Conservation (phyloP, 805 yeast species). For the Candida rishiriensis region DNA sequence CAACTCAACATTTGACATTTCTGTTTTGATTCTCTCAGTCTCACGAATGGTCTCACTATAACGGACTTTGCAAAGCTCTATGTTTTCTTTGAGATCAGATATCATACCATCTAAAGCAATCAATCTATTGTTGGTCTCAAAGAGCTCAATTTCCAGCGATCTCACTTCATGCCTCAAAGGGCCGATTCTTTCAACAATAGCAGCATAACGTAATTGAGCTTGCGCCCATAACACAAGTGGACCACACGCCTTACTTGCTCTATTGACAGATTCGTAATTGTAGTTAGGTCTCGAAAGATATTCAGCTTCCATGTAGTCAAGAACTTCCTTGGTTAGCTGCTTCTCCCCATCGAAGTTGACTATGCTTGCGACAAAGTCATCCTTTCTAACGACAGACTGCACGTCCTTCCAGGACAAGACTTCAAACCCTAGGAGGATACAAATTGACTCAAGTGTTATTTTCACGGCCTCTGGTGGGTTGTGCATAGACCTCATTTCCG, state of each 20-base stretch:
- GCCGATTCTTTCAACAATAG: constrained; percentile 63
- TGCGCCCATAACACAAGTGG: constrained; percentile 85
- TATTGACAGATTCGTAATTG: constrained; percentile 66
- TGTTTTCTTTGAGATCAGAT: constrained; percentile 61
- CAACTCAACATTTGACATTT: constrained; percentile 56
- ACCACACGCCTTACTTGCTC: constrained; percentile 96
- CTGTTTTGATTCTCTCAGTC: constrained; percentile 67
- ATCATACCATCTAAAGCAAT: constrained; percentile 81
- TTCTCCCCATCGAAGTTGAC: constrained; percentile 65
- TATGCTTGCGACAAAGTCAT: constrained; percentile 81
- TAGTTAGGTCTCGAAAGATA: constrained; percentile 63
- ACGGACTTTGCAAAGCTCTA: constrained; percentile 58
- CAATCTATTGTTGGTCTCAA: constrained; percentile 61
- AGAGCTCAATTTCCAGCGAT: constrained; percentile 53
- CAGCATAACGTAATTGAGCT: constrained; percentile 80
- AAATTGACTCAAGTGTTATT: constrained; percentile 81
- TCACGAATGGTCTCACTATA: constrained; percentile 78
- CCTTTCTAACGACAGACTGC: constrained; percentile 71
- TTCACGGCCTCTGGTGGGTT: constrained; percentile 90
- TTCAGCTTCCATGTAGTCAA: constrained; percentile 50
- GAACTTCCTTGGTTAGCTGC: constrained; percentile 50
- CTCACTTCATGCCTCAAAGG: constrained; percentile 70
- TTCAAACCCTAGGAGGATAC: constrained; percentile 70
- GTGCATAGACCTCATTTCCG: constrained; percentile 83
- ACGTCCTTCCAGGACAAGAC: constrained; percentile 77